Evolutionary conservation across 768 basidiomycete species (phyloP), one percentile per base, ranked within the genome.

Genomic region (Amanita brunnescens): DNA sequence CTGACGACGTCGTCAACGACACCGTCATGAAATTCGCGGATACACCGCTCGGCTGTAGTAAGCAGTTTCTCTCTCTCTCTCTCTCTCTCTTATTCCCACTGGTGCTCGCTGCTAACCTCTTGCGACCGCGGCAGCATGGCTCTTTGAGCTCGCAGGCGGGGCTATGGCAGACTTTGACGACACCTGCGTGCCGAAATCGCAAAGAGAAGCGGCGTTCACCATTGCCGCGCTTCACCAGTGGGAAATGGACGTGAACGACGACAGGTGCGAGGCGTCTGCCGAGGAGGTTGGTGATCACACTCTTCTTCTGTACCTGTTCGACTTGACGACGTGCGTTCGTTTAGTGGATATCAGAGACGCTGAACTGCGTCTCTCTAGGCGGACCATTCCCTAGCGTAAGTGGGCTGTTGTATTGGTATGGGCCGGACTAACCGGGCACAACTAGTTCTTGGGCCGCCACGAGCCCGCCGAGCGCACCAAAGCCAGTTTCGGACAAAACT

Each of bases 221-320:
- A 81, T 95, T 49, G 87, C 89, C 2, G 91, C 92, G 14, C 72
- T 94, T 21, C 92, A 94, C 64, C 92, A 95, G 62, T 95, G 92
- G 92, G 86, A 89, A 54, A 84, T 92, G 69, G 78, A 83, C 26
- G 69, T 86, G 38, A 79, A 86, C 55, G 91, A 95, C 61, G 79
- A 83, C 39, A 72, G 80, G n/a, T 95, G 91, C 56, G 74, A 91
- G 40, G 74, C 74, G 47, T 84, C 89, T 37, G 91, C 91, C 13
- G 89, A 93, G 66, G 84, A 87, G 67, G 87, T 85, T 51, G 58
- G 75, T 57, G 29, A 24, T 44, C 34, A 42, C 48, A 3, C 9
- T 14, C 14, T 34, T n/a, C 20, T 6, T 23, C 33, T n/a, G 5
- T 13, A 10, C 41, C 21, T 18, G 30, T 21, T 6, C 16, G 9